Percentiles rank a stretch among this genome's conserved stretches.
phyloP scores from a whole-genome alignment of 768 basidiomycete genomes.

The Termitomyces sp. region DNA sequence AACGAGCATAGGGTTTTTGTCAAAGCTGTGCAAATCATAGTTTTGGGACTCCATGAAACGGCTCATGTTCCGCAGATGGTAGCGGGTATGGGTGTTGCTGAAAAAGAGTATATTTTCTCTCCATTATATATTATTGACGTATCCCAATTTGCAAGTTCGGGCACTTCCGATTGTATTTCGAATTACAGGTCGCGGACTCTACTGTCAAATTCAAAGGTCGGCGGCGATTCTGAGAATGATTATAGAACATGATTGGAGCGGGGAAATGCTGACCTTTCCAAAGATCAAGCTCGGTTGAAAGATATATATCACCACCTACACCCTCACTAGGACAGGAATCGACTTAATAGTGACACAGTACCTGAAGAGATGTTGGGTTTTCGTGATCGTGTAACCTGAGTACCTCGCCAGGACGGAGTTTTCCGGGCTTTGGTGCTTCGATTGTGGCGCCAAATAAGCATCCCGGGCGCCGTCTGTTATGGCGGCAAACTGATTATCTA shows the following conservation, averaged over 20 bases:
- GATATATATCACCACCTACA: background rate
- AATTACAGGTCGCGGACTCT: background rate
- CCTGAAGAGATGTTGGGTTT: background rate
- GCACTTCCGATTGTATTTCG: background rate
- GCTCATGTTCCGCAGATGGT: background rate
- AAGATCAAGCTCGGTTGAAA: background rate
- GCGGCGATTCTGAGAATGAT: background rate
- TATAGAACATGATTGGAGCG: background rate
- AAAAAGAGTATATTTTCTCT: background rate
- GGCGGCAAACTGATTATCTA: background rate
- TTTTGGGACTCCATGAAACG: background rate
- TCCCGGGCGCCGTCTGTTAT: background rate
- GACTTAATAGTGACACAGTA: too few relatives aligned
- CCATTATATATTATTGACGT: background rate
- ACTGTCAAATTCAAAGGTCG: background rate
- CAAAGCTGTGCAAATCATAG: background rate
- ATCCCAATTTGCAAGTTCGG: background rate
- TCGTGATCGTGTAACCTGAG: background rate
- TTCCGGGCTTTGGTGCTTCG: background rate
- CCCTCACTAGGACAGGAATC: background rate
- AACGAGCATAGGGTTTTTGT: too few relatives aligned
- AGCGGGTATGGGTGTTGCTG: background rate
- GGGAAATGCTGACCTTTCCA: background rate
- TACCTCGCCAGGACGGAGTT: background rate
- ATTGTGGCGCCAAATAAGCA: background rate